Evolutionary conservation across 2,329 filamentous ascomycete species (phyloP), one percentile per base, ranked within the genome.

Genomic region (Exophiala spinifera): DNA sequence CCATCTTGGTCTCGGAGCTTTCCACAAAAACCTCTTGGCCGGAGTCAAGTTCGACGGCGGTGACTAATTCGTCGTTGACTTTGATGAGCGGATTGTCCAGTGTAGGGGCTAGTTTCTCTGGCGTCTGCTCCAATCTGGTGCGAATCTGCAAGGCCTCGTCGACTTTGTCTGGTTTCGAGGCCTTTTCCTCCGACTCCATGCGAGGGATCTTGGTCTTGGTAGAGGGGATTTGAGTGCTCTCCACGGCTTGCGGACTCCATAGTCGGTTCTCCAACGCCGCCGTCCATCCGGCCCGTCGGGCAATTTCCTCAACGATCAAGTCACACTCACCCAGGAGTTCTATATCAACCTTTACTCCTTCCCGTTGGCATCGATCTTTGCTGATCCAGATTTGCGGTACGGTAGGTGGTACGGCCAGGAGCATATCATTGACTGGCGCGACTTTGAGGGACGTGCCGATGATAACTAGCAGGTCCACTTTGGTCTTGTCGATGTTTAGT

Each of bases 381-480:
- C 59, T 63, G 64, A 96, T 89, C 72, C 94, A 95, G 59, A 96
- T 88, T 72, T 96, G 91, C 5, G 91, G 91, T 36, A 96, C 84
- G 56, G 88, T 72, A n/a, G 83, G 74, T 1, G 89, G 89, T 40
- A 96, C 71, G 64, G 87, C 88, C 33, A 87, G 86, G 1, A 91
- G 88, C 44, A 99, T 89, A 70, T 97, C 91, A 31, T 88, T 91
- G 2, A 99, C 94, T 31, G 94, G 94, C 1, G 90, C 91, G 2
- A 99, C 94, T 71, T 97, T 96, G 67, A 99, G 83, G 25, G 88
- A 94, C 0, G 94, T 99, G 61, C 94, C 94, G 65, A 99, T 96
- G 62, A 97, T 91, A 62, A 99, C 86, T 62, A 97, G 88, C 14
- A 99, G 80, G 69, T 99, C 94, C 1, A 88, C 89, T 53, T 82